phyloP scores from a whole-genome alignment of 345 rosid species.

The Dimocarpus longan region DNA sequence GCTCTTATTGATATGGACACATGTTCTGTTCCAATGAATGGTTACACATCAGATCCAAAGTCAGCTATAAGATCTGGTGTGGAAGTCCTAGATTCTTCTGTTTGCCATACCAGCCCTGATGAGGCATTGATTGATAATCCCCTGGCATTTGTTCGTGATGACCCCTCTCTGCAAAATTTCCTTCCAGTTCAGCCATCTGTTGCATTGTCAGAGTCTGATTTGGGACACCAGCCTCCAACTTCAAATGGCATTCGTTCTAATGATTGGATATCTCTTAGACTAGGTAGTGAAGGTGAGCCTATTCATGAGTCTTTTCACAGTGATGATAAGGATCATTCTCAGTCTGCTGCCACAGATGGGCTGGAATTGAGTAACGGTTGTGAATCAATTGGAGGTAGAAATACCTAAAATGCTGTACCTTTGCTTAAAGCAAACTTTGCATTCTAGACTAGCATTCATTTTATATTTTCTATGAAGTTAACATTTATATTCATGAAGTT shows the following conservation, averaged over 20 bases:
- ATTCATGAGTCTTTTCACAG: neutral
- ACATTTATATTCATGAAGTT: neutral
- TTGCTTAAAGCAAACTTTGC: slow-evolving; percentile 10
- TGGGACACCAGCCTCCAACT: slow-evolving; percentile 15
- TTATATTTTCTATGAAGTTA: slow-evolving; percentile 8
- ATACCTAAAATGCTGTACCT: slow-evolving; percentile 13
- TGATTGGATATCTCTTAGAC: slow-evolving; percentile 42
- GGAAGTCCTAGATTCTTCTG: slow-evolving; percentile 24
- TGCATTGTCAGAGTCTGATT: slow-evolving; percentile 6
- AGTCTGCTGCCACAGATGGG: slow-evolving; percentile 16
- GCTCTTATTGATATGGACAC: slow-evolving; percentile 26
- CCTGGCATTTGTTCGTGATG: slow-evolving; percentile 27
- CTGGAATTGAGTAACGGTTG: slow-evolving; percentile 9
- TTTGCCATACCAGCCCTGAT: slow-evolving; percentile 15
- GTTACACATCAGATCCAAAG: slow-evolving; percentile 16
- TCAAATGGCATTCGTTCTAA: slow-evolving; percentile 19
- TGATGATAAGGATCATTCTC: slow-evolving; percentile 6
- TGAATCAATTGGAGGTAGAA: slow-evolving; percentile 22
- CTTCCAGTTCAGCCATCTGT: slow-evolving; percentile 29
- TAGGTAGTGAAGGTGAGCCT: slow-evolving; percentile 16
- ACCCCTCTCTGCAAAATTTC: slow-evolving; percentile 33
- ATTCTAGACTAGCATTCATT: neutral
- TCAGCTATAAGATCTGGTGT: slow-evolving; percentile 10
- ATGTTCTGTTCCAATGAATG: slow-evolving; percentile 26
- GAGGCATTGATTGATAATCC: slow-evolving; percentile 37